Conservation (phyloP, 345 rosid genomes). For the Crucihimalaya himalaica region DNA sequence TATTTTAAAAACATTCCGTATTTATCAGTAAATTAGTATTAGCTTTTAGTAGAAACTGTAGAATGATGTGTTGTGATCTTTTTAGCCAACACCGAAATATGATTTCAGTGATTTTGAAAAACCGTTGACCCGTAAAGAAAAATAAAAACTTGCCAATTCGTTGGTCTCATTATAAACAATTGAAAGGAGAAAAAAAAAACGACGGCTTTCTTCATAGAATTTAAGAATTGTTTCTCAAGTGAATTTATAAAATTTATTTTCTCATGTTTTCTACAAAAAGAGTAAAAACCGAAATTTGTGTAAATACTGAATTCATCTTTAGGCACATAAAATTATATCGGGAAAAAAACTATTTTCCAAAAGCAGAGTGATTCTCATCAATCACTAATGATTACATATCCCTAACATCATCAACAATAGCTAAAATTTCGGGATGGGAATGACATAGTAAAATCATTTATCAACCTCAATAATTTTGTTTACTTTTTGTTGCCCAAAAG, state of each 20-base stretch:
- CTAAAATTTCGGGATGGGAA: conserved; percentile 11
- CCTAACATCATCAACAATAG: background rate
- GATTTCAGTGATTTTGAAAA: background rate
- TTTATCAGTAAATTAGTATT: no score
- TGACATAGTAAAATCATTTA: background rate
- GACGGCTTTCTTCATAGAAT: background rate
- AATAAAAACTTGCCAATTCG: background rate
- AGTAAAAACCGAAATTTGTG: no score
- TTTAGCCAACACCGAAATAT: background rate
- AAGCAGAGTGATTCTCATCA: conserved; percentile 1
- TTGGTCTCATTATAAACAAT: no score
- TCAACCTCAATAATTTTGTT: background rate
- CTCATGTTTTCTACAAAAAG: no score
- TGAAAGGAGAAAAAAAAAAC: background rate
- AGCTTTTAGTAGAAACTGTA: no score
- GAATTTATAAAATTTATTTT: no score
- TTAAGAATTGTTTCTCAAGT: background rate
- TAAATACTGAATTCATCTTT: background rate
- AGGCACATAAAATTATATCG: background rate
- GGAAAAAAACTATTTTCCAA: no score
- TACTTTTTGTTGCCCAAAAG: background rate
- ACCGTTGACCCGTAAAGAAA: background rate
- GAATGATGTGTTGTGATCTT: background rate
- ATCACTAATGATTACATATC: conserved; percentile 1
- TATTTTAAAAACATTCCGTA: background rate